These are phyloP conservation scores for Zelonia costaricensis DNA, from an alignment of 208 protist species.

Conservation along the genomic window DNA sequence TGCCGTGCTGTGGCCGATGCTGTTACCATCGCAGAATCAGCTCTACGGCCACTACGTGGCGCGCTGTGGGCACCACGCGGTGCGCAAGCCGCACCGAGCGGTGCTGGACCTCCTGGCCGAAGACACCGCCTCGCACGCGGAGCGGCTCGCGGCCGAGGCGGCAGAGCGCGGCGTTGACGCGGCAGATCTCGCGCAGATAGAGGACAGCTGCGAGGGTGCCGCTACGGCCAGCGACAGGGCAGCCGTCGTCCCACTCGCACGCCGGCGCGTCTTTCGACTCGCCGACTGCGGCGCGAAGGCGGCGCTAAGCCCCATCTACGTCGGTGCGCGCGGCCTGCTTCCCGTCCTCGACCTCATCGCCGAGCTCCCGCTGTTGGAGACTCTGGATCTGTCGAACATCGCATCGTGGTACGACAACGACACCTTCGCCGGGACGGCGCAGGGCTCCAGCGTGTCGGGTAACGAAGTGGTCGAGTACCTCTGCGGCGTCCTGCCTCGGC, in stretches of 20 bases:
- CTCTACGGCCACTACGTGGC: conserved; percentile 69
- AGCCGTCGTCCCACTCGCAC: conserved; percentile 30
- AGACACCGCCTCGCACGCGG: conserved; percentile 38
- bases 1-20: too few relatives aligned
- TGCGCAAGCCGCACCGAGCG: conserved; percentile 52
- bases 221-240: conserved; percentile 7
- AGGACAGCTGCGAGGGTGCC: conserved; percentile 16
- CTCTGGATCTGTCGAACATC: conserved; percentile 62
- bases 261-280: conserved; percentile 30
- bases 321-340: conserved; percentile 68
- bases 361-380: conserved; percentile 55
- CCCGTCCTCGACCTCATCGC: conserved; percentile 58
- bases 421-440: conserved; percentile 23
- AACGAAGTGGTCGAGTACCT: conserved; percentile 58
- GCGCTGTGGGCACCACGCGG: conserved; percentile 53
- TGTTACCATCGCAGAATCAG: conserved; percentile 58
- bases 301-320: conserved; percentile 25
- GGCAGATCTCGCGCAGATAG: conserved; percentile 35
- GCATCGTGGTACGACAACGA: conserved; percentile 61
- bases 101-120: conserved; percentile 55
- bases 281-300: not conserved
- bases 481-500: conserved; percentile 33
- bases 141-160: conserved; percentile 35
- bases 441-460: conserved; percentile 30
- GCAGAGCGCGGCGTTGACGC: conserved; percentile 30